These are phyloP conservation scores for Phytopythium ostracodes DNA, from an alignment of 352 stramenopile species.

Conservation along the genomic window DNA sequence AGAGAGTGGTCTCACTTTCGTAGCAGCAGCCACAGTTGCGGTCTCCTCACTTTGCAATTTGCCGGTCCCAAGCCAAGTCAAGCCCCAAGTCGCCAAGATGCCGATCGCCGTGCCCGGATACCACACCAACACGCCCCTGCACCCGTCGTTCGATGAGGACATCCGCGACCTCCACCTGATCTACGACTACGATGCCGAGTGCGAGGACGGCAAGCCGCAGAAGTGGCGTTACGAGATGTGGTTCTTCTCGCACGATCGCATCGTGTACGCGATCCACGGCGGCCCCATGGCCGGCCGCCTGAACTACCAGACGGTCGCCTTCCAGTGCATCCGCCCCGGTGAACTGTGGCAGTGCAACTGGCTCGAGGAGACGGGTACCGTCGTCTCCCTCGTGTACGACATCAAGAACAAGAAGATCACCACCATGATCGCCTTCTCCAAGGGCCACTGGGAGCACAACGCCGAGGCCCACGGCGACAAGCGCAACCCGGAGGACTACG, in stretches of 20 bases:
- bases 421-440: constrained; percentile 51
- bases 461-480: constrained; percentile 47
- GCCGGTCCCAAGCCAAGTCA: constrained; percentile 2
- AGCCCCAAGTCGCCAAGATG: constrained; percentile 1
- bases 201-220: constrained; percentile 31
- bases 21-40: no score
- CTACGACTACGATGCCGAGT: constrained; percentile 50
- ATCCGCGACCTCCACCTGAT: constrained; percentile 49
- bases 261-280: constrained; percentile 57
- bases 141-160: constrained; percentile 52
- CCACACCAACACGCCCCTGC: constrained; percentile 50
- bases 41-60: constrained; percentile 4
- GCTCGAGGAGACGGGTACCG: constrained; percentile 54
- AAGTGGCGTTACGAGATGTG: constrained; percentile 67
- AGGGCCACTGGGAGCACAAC: constrained; percentile 52
- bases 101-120: constrained; percentile 29
- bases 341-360: constrained; percentile 62
- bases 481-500: constrained; percentile 50
- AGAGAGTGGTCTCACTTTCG: not conserved
- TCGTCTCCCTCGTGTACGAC: constrained; percentile 49
- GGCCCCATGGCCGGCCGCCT: constrained; percentile 47
- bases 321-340: constrained; percentile 52
- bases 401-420: constrained; percentile 46
- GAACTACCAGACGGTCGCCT: constrained; percentile 57
- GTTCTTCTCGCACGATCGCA: constrained; percentile 52